phyloP scores from a whole-genome alignment of 83 land plant species.

The Isoetes engelmannii region DNA sequence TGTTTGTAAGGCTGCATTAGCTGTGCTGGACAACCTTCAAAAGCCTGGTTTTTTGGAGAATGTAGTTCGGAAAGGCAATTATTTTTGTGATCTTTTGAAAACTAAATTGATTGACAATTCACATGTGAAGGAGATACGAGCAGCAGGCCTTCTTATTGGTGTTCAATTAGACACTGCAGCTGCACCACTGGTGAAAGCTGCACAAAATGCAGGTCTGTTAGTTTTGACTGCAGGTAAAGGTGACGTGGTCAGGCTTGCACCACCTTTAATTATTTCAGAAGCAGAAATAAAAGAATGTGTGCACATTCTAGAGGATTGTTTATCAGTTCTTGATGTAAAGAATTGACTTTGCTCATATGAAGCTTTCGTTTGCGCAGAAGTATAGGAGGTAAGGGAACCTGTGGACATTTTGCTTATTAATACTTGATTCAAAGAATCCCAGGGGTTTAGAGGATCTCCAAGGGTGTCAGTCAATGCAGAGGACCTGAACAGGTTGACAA shows the following conservation, averaged over 20 bases:
- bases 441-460: too few species aligned
- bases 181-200: slow-evolving; percentile 61
- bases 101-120: slow-evolving; percentile 44
- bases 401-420: too few species aligned
- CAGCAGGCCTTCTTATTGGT: slow-evolving; percentile 75
- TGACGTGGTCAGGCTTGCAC: slow-evolving; percentile 73
- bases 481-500: too few species aligned
- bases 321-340: slow-evolving; percentile 5
- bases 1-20: slow-evolving; percentile 71
- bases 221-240: slow-evolving; percentile 85
- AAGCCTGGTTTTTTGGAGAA: slow-evolving; percentile 59
- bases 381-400: too few species aligned
- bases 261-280: slow-evolving; percentile 76
- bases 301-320: slow-evolving; percentile 38
- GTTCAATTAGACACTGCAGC: slow-evolving; percentile 79
- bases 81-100: slow-evolving; percentile 39
- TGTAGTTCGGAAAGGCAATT: slow-evolving; percentile 58
- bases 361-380: too few species aligned
- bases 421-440: too few species aligned
- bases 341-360: too few species aligned
- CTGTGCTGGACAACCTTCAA: slow-evolving; percentile 68
- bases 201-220: slow-evolving; percentile 59
- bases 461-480: too few species aligned
- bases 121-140: slow-evolving; percentile 85
- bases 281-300: slow-evolving; percentile 57